Evolutionary conservation across 2,329 filamentous ascomycete genomes (phyloP), one percentile per base, ranked within the genome.

Genomic region (Penicillium sp.): DNA sequence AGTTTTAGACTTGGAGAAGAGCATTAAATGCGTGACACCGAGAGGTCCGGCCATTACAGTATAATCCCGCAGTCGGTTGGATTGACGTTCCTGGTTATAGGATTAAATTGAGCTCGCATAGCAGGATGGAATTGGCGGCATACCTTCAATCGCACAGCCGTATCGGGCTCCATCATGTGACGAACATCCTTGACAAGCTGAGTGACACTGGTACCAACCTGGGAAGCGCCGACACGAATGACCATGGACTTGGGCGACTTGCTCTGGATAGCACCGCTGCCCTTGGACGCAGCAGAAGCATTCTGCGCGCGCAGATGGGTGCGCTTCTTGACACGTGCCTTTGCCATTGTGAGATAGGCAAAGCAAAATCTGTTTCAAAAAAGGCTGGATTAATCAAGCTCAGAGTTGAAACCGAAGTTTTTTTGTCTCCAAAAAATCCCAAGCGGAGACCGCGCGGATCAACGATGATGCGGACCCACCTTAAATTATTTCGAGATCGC

Each of bases 161-260:
- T 98, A 46, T 90, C 88, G 1, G 93, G 93, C 72, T 97, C 90
- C 90, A 98, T 95, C 75, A 97, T 92, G 47, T 80, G 80, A 62
- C 93, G 84, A 51, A 97, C 88, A 74, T 98, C 93, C 61, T 87
- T 84, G 20, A 92, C 91, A 61, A 98, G 78, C 73, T 97, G 91
- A 68, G 86, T 92, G 62, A 98, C 81, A 69, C 88, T 95, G 52
- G 89, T 83, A 50, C 93, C 93, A 45, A 98, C 89, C 67, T 96
- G 89, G 63, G 90, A 88, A 61, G 91, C 92, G 62, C 93, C 93
- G 64, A 96, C 91, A 60, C 93, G 88, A 71, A 98, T 95, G 50
- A 98, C 92, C 92, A 98, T 96, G 69, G 87, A 95, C 79, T 96
- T 96, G 29, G 93, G 93, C 44, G 84, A 80, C 57, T 84, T 82